Evolutionary conservation across 305 asterid genomes (phyloP), one percentile per base, ranked within the genome.

Genomic region (Fraxinus floribunda): DNA sequence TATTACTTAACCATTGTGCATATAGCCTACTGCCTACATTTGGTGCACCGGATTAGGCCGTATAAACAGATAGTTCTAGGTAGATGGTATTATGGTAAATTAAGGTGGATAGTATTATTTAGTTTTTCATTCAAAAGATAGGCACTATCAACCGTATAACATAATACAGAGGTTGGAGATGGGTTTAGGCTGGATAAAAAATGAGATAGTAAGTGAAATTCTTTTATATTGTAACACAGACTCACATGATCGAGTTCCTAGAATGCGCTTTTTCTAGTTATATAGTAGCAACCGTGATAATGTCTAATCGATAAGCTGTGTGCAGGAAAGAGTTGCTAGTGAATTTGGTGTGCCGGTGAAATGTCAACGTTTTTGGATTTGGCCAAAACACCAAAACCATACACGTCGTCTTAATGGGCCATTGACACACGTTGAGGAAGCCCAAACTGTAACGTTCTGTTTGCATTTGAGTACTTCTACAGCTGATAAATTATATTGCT

Each of bases 251-350:
- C 9, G 68, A 75, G 16, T 38, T 80, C 75, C 66, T 81, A 57
- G 38, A 41, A 38, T 46, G 71, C 44, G 39, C 35, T 26, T 76
- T 34, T 49, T 5, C n/a, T 22, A 24, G 24, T 32, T 30, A 30
- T 32, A n/a, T 39, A 82, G 26, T 39, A 75, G 80, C 30, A 83
- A 78, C 52, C 77, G 39, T 52, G 26, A 74, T 78, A 49, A 75
- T 75, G 22, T 73, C 85, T 89, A 77, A 88, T 81, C 35, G 39
- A 81, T 83, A 84, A 78, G 72, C 79, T 86, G 71, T 34, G 55
- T 84, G 81, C 93, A 91, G 93, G 94, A 86, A 78, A 91, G 90
- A 84, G 88, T 91, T 55, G 93, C 94, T 49, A 90, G 82, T 83
- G 90, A 83, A 84, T 78, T 90, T 76, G 88, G 89, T 81, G 82